These are phyloP conservation scores for Magnolia kwangsiensis DNA, from an alignment of 164 flowering plant genomes.

Conservation along the genomic window DNA sequence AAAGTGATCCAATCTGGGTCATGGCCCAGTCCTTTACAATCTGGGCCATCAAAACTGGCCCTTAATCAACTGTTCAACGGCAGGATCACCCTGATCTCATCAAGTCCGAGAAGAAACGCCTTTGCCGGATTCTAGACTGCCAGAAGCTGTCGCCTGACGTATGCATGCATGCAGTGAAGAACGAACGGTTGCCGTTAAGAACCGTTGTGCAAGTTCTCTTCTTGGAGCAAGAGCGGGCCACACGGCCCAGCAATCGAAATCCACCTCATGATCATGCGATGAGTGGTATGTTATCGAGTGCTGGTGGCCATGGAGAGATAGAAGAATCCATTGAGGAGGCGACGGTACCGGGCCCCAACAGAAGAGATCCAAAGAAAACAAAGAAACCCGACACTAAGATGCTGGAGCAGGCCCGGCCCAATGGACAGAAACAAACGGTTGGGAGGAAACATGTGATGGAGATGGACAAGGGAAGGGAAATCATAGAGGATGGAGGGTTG, in stretches of 20 bases:
- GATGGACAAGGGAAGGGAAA: slow-evolving; percentile 1
- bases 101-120: slow-evolving; percentile 68
- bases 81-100: slow-evolving; percentile 68
- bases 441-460: slow-evolving; percentile 18
- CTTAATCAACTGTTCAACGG: background rate
- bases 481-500: slow-evolving; percentile 21
- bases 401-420: background rate
- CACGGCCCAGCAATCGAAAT: slow-evolving; percentile 16
- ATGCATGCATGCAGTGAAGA: slow-evolving; percentile 69
- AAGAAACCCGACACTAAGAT: slow-evolving; percentile 14
- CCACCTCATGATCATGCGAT: background rate
- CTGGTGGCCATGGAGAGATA: slow-evolving; percentile 16
- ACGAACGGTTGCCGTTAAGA: slow-evolving; percentile 77
- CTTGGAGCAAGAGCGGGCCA: slow-evolving; percentile 62
- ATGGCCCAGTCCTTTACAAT: too few species aligned
- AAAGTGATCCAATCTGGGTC: too few species aligned
- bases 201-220: slow-evolving; percentile 89
- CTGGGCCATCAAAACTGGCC: too few species aligned
- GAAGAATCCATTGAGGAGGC: background rate
- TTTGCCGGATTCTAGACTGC: slow-evolving; percentile 72
- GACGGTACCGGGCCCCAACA: background rate
- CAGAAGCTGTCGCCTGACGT: slow-evolving; percentile 62
- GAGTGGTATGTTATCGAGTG: slow-evolving; percentile 4
- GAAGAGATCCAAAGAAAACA: slow-evolving; percentile 8
- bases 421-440: slow-evolving; percentile 14